Evolutionary conservation across 176 grass and related monocot species (phyloP), one percentile per base, ranked within the genome.

Genomic region (Hyparrhenia diplandra): DNA sequence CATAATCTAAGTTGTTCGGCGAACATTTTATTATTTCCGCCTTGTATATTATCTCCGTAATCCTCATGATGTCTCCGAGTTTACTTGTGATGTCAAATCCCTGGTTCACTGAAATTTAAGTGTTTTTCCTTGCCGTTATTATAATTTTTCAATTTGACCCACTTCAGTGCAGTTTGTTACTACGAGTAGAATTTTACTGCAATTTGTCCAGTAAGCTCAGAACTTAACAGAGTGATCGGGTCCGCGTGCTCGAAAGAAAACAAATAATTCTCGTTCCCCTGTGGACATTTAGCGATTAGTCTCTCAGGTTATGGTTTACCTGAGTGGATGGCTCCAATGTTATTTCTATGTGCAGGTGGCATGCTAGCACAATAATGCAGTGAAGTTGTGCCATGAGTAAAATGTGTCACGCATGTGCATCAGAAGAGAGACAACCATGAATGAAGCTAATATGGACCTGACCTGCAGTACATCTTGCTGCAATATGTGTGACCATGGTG

Each of bases 351-450:
- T 89, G 77, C 87, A 89, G 87, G 87, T 64, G 40, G 13, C 58
- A 68, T 86, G 54, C 30, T 58, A 37, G 65, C 65, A 16, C 66
- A 76, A 41, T 71, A 85, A 76, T 89, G 37, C 73, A 75, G 64
- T 77, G 30, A 72, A 71, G 76, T 51, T 43, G 14, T 81, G 68
- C 46, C 63, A 94, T 91, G 83, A 91, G 79, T 82, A 85, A 79
- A 89, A 94, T 94, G 88, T 91, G 80, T 40, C 89, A 84, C 72
- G 69, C 79, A 64, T 86, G 30, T 86, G 70, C 75, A 76, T 87
- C 86, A 46, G 79, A 89, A 82, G 89, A n/a, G n/a, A 87, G 24
- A 65, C 75, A 66, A 70, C 62, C 35, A 34, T 78, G 77, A 80
- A 86, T 84, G 86, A 51, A 29, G 71, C 55, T 63, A 40, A 73